Evolutionary conservation across 345 rosid species (phyloP).

Genomic region (Lepidium didymum): DNA sequence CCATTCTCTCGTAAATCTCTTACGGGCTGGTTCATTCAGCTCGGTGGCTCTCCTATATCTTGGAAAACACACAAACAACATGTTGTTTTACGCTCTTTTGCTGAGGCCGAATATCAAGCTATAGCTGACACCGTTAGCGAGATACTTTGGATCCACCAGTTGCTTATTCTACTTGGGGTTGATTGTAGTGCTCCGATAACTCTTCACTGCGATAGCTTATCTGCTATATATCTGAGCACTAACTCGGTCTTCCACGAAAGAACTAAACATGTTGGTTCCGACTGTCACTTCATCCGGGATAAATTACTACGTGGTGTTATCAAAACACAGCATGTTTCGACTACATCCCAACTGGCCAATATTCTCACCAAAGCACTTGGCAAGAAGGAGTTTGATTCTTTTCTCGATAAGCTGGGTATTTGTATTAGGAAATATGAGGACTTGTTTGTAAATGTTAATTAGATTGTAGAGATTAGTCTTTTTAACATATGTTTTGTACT

Average conservation of each 20-base stretch:
- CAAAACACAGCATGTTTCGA: background rate
- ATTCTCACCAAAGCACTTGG: background rate
- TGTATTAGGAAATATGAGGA: too few relatives aligned
- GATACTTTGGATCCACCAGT: background rate
- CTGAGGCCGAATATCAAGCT: background rate
- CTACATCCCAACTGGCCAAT: background rate
- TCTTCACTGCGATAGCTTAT: background rate
- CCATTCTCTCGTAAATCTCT: background rate
- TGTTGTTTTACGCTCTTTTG: background rate
- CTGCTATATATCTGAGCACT: background rate
- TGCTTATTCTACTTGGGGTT: background rate
- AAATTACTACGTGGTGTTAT: background rate
- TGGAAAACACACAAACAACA: background rate
- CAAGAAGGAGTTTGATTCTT: background rate
- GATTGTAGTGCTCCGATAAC: background rate
- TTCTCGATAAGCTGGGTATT: background rate
- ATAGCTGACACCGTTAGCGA: background rate
- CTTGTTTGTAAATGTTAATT: too few relatives aligned
- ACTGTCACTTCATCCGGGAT: background rate
- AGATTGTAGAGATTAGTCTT: too few relatives aligned
- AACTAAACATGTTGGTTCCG: background rate
- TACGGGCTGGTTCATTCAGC: background rate
- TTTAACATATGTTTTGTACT: too few relatives aligned
- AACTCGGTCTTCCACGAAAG: background rate
- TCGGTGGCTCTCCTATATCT: background rate